Evolutionary conservation across 352 stramenopile genomes (phyloP).

Genomic region (Globisporangium alternatum): DNA sequence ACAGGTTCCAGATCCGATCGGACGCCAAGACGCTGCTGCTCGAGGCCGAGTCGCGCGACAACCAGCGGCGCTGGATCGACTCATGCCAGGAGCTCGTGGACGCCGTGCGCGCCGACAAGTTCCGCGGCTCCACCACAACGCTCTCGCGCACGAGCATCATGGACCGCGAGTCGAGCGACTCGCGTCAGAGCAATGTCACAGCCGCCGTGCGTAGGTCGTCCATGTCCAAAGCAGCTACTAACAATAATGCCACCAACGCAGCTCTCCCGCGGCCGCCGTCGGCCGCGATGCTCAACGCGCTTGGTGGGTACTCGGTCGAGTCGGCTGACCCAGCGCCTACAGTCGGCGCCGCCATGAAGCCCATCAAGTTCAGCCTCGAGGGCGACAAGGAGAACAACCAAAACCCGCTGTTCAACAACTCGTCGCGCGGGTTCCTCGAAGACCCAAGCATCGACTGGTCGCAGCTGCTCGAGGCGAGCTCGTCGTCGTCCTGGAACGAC

Average conservation of each 20-base stretch:
- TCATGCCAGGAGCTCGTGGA: conserved; percentile 67
- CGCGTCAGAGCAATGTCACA: conserved; percentile 2
- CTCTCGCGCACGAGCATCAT: conserved; percentile 20
- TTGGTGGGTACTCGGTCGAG: conserved; percentile 2
- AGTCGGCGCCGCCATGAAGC: background rate
- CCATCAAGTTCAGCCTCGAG: background rate
- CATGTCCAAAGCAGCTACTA: conserved; percentile 20
- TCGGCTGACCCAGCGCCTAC: background rate
- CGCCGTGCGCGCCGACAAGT: conserved; percentile 61
- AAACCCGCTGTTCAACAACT: conserved; percentile 21
- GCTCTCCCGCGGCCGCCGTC: conserved; percentile 8
- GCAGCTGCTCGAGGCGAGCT: conserved; percentile 20
- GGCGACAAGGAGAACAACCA: conserved; percentile 19
- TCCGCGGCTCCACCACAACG: conserved; percentile 31
- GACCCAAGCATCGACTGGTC: conserved; percentile 20
- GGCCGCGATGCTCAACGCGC: conserved; percentile 4
- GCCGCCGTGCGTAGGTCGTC: conserved; percentile 15
- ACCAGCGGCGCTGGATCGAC: conserved; percentile 69
- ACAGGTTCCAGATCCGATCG: conserved; percentile 67
- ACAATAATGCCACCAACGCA: background rate
- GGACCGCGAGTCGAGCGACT: conserved; percentile 19
- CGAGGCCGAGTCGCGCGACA: conserved; percentile 62
- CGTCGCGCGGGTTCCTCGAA: conserved; percentile 11
- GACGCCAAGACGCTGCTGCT: conserved; percentile 55
- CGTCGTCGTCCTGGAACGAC: conserved; percentile 25